Percentiles rank a stretch among this genome's conserved stretches.
Conservation (phyloP, 2,329 filamentous ascomycete species). For the Chaetomium globosum region DNA sequence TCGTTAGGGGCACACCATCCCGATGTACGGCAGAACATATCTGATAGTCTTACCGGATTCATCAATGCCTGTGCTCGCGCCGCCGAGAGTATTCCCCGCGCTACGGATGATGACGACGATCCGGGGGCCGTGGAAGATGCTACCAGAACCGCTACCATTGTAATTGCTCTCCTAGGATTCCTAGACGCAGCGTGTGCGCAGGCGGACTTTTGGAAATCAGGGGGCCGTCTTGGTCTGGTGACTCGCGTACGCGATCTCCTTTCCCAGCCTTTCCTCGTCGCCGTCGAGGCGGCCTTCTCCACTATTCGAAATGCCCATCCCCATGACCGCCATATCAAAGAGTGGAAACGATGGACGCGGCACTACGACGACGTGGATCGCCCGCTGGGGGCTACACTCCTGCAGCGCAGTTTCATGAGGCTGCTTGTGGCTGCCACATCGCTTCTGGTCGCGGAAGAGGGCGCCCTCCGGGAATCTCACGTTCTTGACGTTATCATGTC, state of each 20-base stretch:
- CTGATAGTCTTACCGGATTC: conserved; percentile 70
- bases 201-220: conserved; percentile 76
- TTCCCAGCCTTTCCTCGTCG: conserved; percentile 81
- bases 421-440: conserved; percentile 79
- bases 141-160: conserved; percentile 71
- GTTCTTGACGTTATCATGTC: conserved; percentile 75
- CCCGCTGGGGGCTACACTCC: conserved; percentile 85
- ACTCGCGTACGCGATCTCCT: conserved; percentile 72
- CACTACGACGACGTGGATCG: conserved; percentile 79
- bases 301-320: conserved; percentile 79
- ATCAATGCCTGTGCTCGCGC: conserved; percentile 69
- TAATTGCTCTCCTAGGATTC: conserved; percentile 87
- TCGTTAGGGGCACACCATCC: conserved; percentile 74
- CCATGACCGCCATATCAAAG: conserved; percentile 66
- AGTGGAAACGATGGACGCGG: conserved; percentile 85
- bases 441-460: conserved; percentile 66
- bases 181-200: conserved; percentile 78
- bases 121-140: conserved; percentile 66
- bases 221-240: conserved; percentile 73
- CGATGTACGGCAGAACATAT: conserved; percentile 66
- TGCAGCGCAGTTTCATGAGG: conserved; percentile 86
- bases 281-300: conserved; percentile 86
- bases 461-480: conserved; percentile 62
- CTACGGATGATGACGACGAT: conserved; percentile 56
- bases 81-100: conserved; percentile 58